Base-by-base conservation (phyloP, 169 alveolate genomes). In the Eimeria necatrix region DNA sequence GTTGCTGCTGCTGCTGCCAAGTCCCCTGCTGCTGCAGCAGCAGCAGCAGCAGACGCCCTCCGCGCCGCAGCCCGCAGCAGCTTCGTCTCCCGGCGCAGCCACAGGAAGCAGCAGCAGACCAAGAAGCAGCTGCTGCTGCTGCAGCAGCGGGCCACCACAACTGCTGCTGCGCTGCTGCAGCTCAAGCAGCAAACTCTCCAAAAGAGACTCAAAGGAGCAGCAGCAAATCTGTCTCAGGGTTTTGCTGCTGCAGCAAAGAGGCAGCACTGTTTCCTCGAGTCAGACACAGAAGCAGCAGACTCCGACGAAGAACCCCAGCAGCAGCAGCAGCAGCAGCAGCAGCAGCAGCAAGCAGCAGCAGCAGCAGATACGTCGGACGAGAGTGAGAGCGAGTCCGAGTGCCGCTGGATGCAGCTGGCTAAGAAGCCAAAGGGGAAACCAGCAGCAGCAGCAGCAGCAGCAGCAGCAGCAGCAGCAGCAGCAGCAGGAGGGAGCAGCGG, bases 401-500 rank as follows among this genome's bases (percentile, higher is more conserved):
- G 88, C 70, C 70, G 68, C 88, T 51, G 88, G 88, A 4, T 51
- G 88, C 8, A 51, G 68, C 60, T 46, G 48, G 70, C 60, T 4
- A 78, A 51, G 68, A 78, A 51, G 32, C 88, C 60, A 18, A 41
- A 20, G 41, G 14, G 9, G 84, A n/a, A 9, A 73, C 53, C 56
- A 48, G 26, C 53, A 73, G 84, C 84, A n/a, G 84, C 84, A 73
- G 53, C 53, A 68, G 78, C 78, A 73, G 85, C 85, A 41, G 53
- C 85, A 73, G 53, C 85, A 73, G 85, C 85, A 73, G 85, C 85
- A 73, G 85, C 85, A 49, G 48, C n/a, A 78, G 88, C 46, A 14
- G 88, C 22, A 22, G 68, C 10, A 49, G 68, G 12, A 24, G 32
- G 4, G 70, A 46, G 48, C 22, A 16, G 68, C 68, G 70, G n/a